phyloP scores from a whole-genome alignment of 2,329 filamentous ascomycete species.

The Alternaria triticimaculans region DNA sequence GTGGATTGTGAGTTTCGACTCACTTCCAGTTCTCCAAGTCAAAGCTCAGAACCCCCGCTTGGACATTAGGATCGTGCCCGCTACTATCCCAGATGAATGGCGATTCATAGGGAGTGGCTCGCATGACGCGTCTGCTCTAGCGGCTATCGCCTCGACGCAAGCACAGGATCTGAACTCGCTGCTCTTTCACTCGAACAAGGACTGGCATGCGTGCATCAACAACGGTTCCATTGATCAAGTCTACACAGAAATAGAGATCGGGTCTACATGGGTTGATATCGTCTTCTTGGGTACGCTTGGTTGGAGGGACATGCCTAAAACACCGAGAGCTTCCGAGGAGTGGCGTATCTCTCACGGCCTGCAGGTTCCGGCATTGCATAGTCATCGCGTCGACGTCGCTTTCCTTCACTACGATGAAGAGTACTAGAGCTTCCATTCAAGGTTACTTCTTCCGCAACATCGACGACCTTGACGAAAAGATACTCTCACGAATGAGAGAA shows the following conservation, averaged over 20 bases:
- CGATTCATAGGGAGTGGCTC: too few relatives aligned
- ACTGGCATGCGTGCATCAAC: background rate
- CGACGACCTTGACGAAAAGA: too few relatives aligned
- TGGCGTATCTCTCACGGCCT: background rate
- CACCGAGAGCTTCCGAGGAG: background rate
- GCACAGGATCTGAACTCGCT: background rate
- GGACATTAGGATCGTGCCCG: background rate
- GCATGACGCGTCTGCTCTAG: too few relatives aligned
- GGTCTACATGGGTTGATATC: background rate
- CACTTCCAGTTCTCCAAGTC: background rate
- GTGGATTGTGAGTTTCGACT: background rate
- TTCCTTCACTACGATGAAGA: background rate
- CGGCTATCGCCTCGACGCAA: background rate
- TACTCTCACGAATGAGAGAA: too few relatives aligned
- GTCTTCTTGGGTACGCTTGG: background rate
- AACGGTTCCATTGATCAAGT: background rate
- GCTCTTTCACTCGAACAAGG: background rate
- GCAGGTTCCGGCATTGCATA: background rate
- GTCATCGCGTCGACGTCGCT: background rate
- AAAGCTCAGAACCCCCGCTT: background rate
- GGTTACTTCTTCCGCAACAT: too few relatives aligned
- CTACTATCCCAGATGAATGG: too few relatives aligned
- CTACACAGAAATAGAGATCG: background rate
- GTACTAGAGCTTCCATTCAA: background rate
- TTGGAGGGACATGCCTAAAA: background rate